Percentiles rank a stretch among this genome's conserved stretches.
Conservation (phyloP, 768 basidiomycete genomes). For the Mycena amicta region DNA sequence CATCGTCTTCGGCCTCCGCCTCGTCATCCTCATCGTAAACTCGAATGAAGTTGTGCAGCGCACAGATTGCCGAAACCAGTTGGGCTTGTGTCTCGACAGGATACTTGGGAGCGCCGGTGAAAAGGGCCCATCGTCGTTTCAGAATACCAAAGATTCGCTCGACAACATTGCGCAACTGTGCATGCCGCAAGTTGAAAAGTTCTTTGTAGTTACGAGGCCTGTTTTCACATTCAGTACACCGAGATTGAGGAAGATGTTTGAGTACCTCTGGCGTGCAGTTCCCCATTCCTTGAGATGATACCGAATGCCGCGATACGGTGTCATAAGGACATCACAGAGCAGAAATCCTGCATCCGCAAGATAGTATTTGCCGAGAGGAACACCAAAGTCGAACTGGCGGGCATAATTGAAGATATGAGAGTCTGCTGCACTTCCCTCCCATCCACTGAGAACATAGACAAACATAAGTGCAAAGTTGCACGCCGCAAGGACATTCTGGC, state of each 20-base stretch:
- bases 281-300: slow-evolving; percentile 33
- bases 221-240: background rate
- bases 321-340: slow-evolving; percentile 25
- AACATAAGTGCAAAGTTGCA: slow-evolving; percentile 31
- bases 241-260: background rate
- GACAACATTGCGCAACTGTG: slow-evolving; percentile 21
- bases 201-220: slow-evolving; percentile 22
- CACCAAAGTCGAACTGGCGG: slow-evolving; percentile 9
- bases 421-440: slow-evolving; percentile 39
- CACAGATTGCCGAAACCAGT: slow-evolving; percentile 1
- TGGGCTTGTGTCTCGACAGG: slow-evolving; percentile 6
- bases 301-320: slow-evolving; percentile 26
- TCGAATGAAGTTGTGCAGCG: slow-evolving; percentile 5
- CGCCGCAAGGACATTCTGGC: slow-evolving; percentile 34
- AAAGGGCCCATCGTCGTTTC: background rate
- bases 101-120: background rate
- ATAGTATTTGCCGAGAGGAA: slow-evolving; percentile 25
- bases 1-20: background rate
- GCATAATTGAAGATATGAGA: slow-evolving; percentile 29
- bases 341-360: too few species aligned
- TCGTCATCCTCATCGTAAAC: background rate
- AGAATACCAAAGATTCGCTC: slow-evolving; percentile 20
- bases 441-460: too few species aligned
- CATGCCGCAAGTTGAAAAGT: slow-evolving; percentile 25
- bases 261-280: background rate